Evolutionary conservation across 192 early-diverging fungal species (phyloP).

Genomic region (Rhizoclosmatium globosum): DNA sequence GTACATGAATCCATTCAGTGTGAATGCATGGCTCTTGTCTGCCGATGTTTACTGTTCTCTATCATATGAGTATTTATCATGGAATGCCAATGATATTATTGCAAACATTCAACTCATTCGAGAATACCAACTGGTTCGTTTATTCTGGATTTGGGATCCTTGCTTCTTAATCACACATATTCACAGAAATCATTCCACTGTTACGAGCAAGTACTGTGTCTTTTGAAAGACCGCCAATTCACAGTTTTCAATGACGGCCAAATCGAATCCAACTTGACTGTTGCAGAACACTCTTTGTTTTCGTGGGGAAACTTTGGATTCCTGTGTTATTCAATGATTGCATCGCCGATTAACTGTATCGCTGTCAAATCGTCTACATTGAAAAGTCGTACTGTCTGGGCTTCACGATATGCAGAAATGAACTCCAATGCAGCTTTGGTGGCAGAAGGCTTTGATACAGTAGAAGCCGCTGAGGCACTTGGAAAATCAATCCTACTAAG

Average conservation of each 20-base stretch:
- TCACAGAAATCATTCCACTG: constrained; percentile 73
- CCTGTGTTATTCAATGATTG: constrained; percentile 43
- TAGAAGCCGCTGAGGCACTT: background rate
- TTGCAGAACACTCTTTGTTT: constrained; percentile 18
- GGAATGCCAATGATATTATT: constrained; percentile 66
- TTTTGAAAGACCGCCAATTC: constrained; percentile 13
- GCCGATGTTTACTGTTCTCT: constrained; percentile 63
- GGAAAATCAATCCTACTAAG: background rate
- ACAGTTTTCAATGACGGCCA: constrained; percentile 18
- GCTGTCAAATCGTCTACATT: constrained; percentile 21
- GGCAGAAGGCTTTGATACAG: background rate
- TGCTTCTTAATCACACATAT: background rate
- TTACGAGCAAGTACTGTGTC: constrained; percentile 58
- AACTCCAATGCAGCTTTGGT: background rate
- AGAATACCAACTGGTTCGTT: constrained; percentile 63
- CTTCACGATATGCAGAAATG: background rate
- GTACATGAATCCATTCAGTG: constrained; percentile 60
- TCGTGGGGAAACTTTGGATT: constrained; percentile 52
- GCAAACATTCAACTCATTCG: constrained; percentile 59
- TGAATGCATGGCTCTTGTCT: constrained; percentile 72
- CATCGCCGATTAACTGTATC: constrained; percentile 41
- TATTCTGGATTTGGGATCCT: no score
- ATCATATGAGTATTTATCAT: constrained; percentile 71
- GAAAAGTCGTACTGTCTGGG: constrained; percentile 20
- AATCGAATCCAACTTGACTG: background rate